These are phyloP conservation scores for Dictyostelium citrinum DNA, from an alignment of 78 protist genomes.

Conservation along the genomic window DNA sequence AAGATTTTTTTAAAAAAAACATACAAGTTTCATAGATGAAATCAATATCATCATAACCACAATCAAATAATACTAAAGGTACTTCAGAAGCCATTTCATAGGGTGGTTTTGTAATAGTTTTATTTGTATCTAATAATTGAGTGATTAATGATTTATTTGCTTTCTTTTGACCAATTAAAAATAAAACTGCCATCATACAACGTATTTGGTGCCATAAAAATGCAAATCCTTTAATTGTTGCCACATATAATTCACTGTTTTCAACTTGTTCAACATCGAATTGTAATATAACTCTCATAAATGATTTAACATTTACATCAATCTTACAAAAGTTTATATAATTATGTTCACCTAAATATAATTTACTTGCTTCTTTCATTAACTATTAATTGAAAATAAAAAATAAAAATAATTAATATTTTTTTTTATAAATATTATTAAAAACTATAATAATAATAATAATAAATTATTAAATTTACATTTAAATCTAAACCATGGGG, in stretches of 20 bases:
- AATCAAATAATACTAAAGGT: conserved; percentile 70
- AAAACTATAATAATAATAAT: neutral
- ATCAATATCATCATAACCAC: conserved; percentile 70
- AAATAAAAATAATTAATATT: neutral
- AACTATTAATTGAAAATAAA: neutral
- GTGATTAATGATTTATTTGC: neutral
- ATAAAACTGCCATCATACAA: conserved; percentile 75
- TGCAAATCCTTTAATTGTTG: conserved; percentile 58
- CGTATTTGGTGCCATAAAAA: conserved; percentile 74
- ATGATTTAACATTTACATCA: conserved; percentile 41
- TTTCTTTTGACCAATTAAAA: conserved; percentile 65
- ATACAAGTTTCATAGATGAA: conserved; percentile 32
- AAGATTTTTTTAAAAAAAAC: neutral
- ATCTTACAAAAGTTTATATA: conserved; percentile 73
- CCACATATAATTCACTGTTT: conserved; percentile 10
- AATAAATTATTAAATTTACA: neutral
- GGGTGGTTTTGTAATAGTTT: conserved; percentile 30
- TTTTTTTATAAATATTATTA: neutral
- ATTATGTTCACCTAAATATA: conserved; percentile 68
- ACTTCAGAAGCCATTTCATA: conserved; percentile 82
- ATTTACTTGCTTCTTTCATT: conserved; percentile 69
- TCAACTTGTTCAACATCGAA: conserved; percentile 3
- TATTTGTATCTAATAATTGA: conserved; percentile 29
- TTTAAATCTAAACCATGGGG: conserved; percentile 11
- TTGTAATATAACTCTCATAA: conserved; percentile 21